These are phyloP conservation scores for Flaveria sonorensis DNA, from an alignment of 129 eudicot species.

Conservation along the genomic window DNA sequence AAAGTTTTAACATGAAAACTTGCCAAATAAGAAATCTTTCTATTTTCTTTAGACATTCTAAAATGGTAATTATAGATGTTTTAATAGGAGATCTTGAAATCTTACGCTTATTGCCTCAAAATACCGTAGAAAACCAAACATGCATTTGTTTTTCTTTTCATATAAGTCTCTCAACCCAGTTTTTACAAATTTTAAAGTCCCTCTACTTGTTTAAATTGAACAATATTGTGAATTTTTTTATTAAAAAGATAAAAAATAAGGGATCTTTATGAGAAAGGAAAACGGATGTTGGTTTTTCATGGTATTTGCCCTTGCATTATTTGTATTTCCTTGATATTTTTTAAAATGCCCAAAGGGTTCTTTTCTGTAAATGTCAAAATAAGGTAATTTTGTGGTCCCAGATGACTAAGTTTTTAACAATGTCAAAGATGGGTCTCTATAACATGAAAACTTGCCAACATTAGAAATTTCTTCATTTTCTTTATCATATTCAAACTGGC, in stretches of 20 bases:
- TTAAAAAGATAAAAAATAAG: too few relatives aligned
- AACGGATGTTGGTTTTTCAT: too few relatives aligned
- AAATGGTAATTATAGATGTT: neutral
- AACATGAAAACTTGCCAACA: neutral
- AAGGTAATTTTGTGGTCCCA: neutral
- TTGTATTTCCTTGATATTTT: neutral
- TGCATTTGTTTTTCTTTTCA: too few relatives aligned
- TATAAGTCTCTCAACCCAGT: too few relatives aligned
- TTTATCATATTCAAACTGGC: neutral
- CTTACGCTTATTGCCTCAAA: neutral
- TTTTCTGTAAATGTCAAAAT: neutral
- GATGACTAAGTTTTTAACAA: neutral
- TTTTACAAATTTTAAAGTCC: too few relatives aligned
- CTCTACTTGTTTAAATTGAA: too few relatives aligned
- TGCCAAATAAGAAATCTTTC: neutral
- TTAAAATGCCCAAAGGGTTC: neutral
- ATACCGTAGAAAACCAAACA: too few relatives aligned
- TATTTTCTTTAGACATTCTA: neutral
- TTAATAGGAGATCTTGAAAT: neutral
- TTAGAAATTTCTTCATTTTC: neutral
- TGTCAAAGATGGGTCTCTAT: neutral
- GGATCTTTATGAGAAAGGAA: too few relatives aligned
- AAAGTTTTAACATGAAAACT: neutral
- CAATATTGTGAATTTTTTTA: too few relatives aligned
- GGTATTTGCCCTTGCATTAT: neutral